These are phyloP conservation scores for Lactifluus rugatus DNA, from an alignment of 768 basidiomycete genomes.

Conservation along the genomic window DNA sequence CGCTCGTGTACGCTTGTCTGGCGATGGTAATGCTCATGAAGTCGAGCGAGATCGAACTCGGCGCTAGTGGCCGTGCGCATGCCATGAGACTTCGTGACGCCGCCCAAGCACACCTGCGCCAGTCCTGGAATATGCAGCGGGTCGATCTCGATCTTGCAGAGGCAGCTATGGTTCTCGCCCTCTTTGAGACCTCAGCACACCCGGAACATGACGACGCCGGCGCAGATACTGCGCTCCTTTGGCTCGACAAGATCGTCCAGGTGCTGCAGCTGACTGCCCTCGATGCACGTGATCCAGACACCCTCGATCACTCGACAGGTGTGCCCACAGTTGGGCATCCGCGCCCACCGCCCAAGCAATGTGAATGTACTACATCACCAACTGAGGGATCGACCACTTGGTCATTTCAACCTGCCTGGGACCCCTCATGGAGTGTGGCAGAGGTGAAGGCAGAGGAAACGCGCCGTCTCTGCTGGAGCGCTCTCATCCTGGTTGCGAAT, in stretches of 20 bases:
- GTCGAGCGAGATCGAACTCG: slow-evolving; percentile 57
- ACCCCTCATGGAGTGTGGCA: slow-evolving; percentile 41
- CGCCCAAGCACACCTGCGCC: slow-evolving; percentile 46
- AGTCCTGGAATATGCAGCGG: slow-evolving; percentile 41
- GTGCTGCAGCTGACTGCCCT: slow-evolving; percentile 43
- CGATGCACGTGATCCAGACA: slow-evolving; percentile 46
- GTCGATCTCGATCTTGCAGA: slow-evolving; percentile 60
- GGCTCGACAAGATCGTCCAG: slow-evolving; percentile 59
- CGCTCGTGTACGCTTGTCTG: slow-evolving; percentile 56
- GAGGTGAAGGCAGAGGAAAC: slow-evolving; percentile 61
- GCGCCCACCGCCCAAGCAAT: slow-evolving; percentile 26
- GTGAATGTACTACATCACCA: slow-evolving; percentile 34
- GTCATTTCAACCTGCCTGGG: slow-evolving; percentile 52
- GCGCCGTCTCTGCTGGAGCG: slow-evolving; percentile 68
- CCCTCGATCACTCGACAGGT: slow-evolving; percentile 35
- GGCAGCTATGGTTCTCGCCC: slow-evolving; percentile 64
- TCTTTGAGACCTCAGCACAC: slow-evolving; percentile 70
- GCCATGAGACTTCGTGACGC: slow-evolving; percentile 48
- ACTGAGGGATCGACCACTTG: slow-evolving; percentile 36
- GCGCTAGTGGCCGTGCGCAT: slow-evolving; percentile 42
- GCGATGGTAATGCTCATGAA: slow-evolving; percentile 65
- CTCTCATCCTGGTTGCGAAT: slow-evolving; percentile 56
- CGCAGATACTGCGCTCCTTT: slow-evolving; percentile 41
- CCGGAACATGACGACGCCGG: slow-evolving; percentile 51
- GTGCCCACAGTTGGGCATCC: slow-evolving; percentile 40